phyloP scores from a whole-genome alignment of 768 basidiomycete species.

The Hortiboletus flavorubellus region DNA sequence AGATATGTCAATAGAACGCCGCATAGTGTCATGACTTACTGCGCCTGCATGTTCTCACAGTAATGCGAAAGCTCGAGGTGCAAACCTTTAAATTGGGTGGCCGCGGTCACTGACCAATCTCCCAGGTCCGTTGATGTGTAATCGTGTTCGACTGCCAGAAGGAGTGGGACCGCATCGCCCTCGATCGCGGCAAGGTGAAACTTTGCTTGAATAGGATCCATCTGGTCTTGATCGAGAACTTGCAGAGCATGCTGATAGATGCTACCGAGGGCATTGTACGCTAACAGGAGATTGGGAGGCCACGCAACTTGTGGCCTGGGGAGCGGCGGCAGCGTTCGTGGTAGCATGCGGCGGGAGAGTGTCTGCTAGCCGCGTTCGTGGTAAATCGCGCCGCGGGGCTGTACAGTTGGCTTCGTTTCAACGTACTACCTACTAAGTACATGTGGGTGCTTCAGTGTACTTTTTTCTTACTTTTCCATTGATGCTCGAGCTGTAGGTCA shows the following conservation, averaged over 20 bases:
- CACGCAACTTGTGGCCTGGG: neutral
- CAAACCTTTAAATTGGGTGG: neutral
- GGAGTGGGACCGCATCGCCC: neutral
- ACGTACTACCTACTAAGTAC: no score
- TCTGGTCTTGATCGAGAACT: neutral
- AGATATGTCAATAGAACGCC: neutral
- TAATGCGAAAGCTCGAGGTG: neutral
- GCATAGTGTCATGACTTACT: neutral
- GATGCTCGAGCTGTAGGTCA: no score
- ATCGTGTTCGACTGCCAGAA: neutral
- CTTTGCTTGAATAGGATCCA: neutral
- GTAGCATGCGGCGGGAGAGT: no score
- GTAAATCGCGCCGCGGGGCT: no score
- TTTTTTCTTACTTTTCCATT: no score
- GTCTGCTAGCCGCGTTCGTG: no score
- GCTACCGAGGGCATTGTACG: neutral
- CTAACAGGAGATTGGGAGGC: neutral
- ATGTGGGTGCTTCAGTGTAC: no score
- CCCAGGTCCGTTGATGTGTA: neutral
- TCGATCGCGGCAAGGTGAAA: neutral
- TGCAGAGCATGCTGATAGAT: neutral
- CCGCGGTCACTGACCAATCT: no score
- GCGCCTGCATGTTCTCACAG: neutral
- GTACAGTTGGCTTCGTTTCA: no score
- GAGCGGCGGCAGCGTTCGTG: neutral